Evolutionary conservation across 2,329 filamentous ascomycete species (phyloP).

Genomic region (Pezicula rhizophila): DNA sequence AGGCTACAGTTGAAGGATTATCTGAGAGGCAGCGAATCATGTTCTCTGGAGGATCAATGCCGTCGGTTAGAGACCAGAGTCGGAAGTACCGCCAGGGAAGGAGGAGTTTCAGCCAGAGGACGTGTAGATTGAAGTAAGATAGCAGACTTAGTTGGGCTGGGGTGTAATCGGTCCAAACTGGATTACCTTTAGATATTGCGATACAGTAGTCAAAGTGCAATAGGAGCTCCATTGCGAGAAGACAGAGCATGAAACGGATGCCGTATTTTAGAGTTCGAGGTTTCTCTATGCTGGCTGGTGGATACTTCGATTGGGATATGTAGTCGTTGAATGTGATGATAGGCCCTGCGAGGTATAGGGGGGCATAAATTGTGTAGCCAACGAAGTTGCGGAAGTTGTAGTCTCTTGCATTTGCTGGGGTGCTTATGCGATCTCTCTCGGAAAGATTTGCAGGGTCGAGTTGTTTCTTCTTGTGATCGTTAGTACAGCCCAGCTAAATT

Average conservation of each 20-base stretch:
- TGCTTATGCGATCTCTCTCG: conserved; percentile 77
- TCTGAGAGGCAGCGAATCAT: conserved; percentile 96
- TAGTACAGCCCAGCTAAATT: conserved; percentile 37
- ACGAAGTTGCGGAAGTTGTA: conserved; percentile 83
- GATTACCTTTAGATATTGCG: conserved; percentile 77
- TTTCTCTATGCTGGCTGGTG: conserved; percentile 61
- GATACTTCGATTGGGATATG: conserved; percentile 76
- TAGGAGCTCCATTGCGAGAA: conserved; percentile 86
- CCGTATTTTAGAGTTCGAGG: conserved; percentile 74
- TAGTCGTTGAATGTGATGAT: conserved; percentile 99
- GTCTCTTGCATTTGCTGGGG: conserved; percentile 64
- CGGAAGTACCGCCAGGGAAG: conserved; percentile 98
- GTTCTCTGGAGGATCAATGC: conserved; percentile 93
- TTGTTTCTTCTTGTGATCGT: conserved; percentile 90
- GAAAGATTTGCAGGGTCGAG: conserved; percentile 81
- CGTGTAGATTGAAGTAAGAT: conserved; percentile 91
- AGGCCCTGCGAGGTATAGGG: conserved; percentile 85
- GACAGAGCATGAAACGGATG: conserved; percentile 70
- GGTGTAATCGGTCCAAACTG: conserved; percentile 77
- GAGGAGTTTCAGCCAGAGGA: conserved; percentile 96
- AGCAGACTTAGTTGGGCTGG: conserved; percentile 84
- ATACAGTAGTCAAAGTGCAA: conserved; percentile 91
- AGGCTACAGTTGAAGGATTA: conserved; percentile 84
- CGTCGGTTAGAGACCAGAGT: conserved; percentile 87
- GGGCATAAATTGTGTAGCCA: conserved; percentile 84